Base-by-base conservation (phyloP, 164 flowering plant species). In the Nymphaea colorata region DNA sequence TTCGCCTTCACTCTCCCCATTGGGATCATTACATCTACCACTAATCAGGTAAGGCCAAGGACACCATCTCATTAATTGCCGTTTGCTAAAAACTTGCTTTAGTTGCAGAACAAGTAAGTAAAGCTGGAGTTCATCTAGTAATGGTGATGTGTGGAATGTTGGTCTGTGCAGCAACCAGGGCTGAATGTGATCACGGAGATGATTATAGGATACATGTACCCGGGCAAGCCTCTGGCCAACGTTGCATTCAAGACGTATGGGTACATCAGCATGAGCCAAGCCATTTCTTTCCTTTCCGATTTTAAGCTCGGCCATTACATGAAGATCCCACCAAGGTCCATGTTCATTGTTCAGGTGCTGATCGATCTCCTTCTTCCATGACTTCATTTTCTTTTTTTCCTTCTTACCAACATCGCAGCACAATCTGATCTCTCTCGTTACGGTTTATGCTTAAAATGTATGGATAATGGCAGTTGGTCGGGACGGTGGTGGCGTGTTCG, bases 401-500 rank as follows among this genome's bases (percentile, higher is more conserved):
- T 0, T 47, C 12, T 47, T 7, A 47, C 7, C 7, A 14, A 47
- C n/a, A n/a, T 6, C 11, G 55, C 55, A 4, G 55, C 55, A 47
- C 11, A 47, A 6, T 47, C 5, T 45, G 10, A 45, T 45, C 12
- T 3, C 2, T 47, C 7, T 47, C 11, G 12, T 7, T 47, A 47
- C 4, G 3, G 12, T 6, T 6, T 47, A 25, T 25, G 36, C 0
- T 25, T 25, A 25, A 25, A 25, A 25, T 25, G 1, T 25, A 1
- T 25, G 36, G 36, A 25, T 47, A 47, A 47, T 47, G 61, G 61
- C 63, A 88, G 89, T 51, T 87, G 14, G 88, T 78, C 1, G 90
- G 90, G 45, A 84, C 90, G 0, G 5, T 89, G 3, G 60, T 85
- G 1, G 71, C 85, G 14, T 75, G 83, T 0, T 44, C 81, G 0